Conservation (phyloP, 805 yeast genomes). For the Yarrowia deformans region DNA sequence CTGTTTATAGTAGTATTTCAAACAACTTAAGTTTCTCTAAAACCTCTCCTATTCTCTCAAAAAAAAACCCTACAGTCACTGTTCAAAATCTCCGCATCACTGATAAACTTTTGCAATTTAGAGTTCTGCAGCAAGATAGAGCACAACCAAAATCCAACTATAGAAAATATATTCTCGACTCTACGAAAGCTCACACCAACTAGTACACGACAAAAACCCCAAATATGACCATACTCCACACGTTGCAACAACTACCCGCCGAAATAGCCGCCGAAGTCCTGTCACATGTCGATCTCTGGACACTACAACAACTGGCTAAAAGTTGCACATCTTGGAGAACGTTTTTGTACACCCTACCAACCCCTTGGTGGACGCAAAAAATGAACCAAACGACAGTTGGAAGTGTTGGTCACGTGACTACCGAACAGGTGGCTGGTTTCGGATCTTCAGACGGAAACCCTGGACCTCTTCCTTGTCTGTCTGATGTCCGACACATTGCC, state of each 20-base stretch:
- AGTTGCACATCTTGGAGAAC: not conserved
- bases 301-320: not conserved
- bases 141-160: not conserved
- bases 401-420: not conserved
- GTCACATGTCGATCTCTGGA: slow-evolving; percentile 15
- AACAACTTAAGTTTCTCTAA: too few species aligned
- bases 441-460: not conserved
- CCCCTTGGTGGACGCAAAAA: slow-evolving; percentile 12
- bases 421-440: not conserved
- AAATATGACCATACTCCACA: not conserved
- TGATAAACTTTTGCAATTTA: slow-evolving; percentile 8
- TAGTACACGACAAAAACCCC: not conserved
- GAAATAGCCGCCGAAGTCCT: slow-evolving; percentile 12
- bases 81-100: not conserved
- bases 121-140: slow-evolving; percentile 33
- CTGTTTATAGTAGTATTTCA: too few species aligned
- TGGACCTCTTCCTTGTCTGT: not conserved
- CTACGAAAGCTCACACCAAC: not conserved
- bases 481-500: not conserved
- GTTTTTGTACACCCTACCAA: not conserved
- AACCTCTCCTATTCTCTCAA: too few species aligned
- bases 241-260: not conserved
- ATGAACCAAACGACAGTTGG: slow-evolving; percentile 2
- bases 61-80: too few species aligned
- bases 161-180: not conserved